These are phyloP conservation scores for Petrea volubilis DNA, from an alignment of 257 asterid species.

Conservation along the genomic window DNA sequence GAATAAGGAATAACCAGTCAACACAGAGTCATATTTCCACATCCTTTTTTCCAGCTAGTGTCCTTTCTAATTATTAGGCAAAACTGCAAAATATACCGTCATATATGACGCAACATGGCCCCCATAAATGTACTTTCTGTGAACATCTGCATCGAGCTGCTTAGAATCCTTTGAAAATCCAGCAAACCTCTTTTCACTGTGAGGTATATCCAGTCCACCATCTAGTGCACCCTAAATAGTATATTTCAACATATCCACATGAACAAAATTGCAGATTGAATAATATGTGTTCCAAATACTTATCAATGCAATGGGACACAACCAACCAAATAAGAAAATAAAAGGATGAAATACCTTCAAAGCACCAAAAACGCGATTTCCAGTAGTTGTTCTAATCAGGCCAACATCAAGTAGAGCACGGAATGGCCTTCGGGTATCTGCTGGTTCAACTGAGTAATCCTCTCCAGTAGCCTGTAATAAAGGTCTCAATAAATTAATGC, in stretches of 20 bases:
- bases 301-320: not conserved
- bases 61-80: not conserved
- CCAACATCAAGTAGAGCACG: slow-evolving; percentile 77
- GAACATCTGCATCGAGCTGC: slow-evolving; percentile 67
- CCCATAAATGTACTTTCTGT: slow-evolving; percentile 71
- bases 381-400: slow-evolving; percentile 61
- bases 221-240: slow-evolving; percentile 61
- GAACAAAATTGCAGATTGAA: not conserved
- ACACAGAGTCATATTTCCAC: not conserved
- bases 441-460: slow-evolving; percentile 74
- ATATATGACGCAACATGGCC: slow-evolving; percentile 72
- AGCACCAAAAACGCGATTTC: slow-evolving; percentile 79
- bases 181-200: slow-evolving; percentile 82
- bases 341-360: slow-evolving; percentile 45
- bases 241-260: not conserved
- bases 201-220: slow-evolving; percentile 83
- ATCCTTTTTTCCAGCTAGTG: not conserved
- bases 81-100: slow-evolving; percentile 41
- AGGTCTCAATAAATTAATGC: slow-evolving; percentile 7
- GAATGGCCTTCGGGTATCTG: slow-evolving; percentile 67
- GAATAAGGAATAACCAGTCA: not conserved
- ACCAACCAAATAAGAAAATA: not conserved
- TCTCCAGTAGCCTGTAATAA: slow-evolving; percentile 62
- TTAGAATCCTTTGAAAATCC: slow-evolving; percentile 67
- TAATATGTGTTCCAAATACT: not conserved